Conservation (phyloP, 192 early-diverging fungal species). For the Helicostylum pulchrum region DNA sequence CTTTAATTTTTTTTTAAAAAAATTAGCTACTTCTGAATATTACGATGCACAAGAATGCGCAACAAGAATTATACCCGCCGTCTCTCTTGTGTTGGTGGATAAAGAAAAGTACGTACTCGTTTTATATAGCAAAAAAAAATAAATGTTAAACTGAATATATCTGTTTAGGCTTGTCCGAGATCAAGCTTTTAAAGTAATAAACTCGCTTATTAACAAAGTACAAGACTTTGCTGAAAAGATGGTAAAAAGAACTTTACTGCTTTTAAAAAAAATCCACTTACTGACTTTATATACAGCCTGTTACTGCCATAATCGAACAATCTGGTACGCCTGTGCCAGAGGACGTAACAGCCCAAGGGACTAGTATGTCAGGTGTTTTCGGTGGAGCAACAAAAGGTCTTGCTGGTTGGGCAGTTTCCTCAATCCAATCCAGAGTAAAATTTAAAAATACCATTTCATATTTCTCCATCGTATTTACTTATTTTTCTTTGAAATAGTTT, state of each 20-base stretch:
- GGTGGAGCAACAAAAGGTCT: conserved; percentile 63
- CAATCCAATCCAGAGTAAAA: conserved; percentile 57
- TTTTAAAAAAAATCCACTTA: background rate
- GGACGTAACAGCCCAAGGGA: background rate
- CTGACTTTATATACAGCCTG: conserved; percentile 25
- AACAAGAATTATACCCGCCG: conserved; percentile 67
- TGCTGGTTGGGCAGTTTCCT: conserved; percentile 89
- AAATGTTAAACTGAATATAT: background rate
- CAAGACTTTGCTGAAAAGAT: conserved; percentile 68
- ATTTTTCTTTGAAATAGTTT: conserved; percentile 27
- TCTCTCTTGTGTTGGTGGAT: conserved; percentile 68
- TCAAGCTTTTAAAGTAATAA: conserved; percentile 78
- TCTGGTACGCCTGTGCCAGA: background rate
- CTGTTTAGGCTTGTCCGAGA: conserved; percentile 61
- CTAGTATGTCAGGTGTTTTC: conserved; percentile 41
- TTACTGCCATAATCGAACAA: conserved; percentile 22
- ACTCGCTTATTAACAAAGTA: conserved; percentile 62
- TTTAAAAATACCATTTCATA: conserved; percentile 14
- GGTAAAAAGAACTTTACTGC: conserved; percentile 26
- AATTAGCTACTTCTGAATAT: conserved; percentile 68
- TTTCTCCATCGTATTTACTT: conserved; percentile 16
- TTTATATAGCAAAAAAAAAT: background rate
- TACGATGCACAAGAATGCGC: conserved; percentile 73
- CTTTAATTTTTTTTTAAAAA: conserved; percentile 9
- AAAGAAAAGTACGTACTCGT: conserved; percentile 62